Evolutionary conservation across 345 rosid genomes (phyloP), one percentile per base, ranked within the genome.

Genomic region (Citrus reticulata): DNA sequence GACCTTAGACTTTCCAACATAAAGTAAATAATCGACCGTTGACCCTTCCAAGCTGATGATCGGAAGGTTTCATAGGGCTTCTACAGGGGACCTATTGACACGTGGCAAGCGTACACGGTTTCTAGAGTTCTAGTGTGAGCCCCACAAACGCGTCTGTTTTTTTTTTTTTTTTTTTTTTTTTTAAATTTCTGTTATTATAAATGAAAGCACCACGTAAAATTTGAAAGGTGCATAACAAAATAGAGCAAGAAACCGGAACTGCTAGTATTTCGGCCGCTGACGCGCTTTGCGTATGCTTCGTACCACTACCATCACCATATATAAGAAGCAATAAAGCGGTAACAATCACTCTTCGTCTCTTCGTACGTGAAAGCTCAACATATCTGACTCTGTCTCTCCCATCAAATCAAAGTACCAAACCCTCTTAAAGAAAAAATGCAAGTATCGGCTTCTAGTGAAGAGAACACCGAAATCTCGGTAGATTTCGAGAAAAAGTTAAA

Each of bases 401-500:
- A 30, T 29, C n/a, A 37, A 22, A 58, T 2, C 77, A 40, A 40
- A 40, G 13, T 40, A 9, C 2, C 66, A 19, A 42, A 7, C 35
- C 69, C 25, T 61, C 35, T 39, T 46, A 10, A 27, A 37, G 5
- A 32, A 5, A 63, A 11, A 32, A 75, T 75, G 78, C 72, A 75
- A 49, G 49, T 5, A 4, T 49, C 63, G 16, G 49, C 22, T 51
- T 11, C 34, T 2, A 22, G n/a, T 4, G 16, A 35, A 17, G 63
- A 39, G 42, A 62, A 62, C 0, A 13, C 37, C 1, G 86, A 81
- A 61, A 68, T 75, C 7, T 77, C 82, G 35, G 79, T 74, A 1
- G 85, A 82, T 80, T 82, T 87, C 72, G 67, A 8, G 34, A 40
- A 57, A 17, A 82, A 69, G 73, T n/a, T 74, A 20, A 76, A 81